These are phyloP conservation scores for Musa beccarii DNA, from an alignment of 176 grass and related monocot genomes.

Conservation along the genomic window DNA sequence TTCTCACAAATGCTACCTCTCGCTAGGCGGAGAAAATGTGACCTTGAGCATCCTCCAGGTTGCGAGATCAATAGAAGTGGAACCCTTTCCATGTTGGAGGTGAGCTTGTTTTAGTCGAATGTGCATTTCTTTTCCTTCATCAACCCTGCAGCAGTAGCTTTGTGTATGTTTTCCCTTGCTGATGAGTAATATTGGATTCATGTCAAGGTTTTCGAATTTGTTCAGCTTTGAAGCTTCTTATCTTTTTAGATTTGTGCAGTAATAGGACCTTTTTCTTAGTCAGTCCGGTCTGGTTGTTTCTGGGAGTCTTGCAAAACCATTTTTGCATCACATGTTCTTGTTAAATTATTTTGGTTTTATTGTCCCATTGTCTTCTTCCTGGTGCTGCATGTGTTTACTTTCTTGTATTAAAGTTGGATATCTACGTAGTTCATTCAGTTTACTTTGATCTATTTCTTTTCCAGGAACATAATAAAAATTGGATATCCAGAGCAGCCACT, in stretches of 20 bases:
- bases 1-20: conserved; percentile 9
- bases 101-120: conserved; percentile 21
- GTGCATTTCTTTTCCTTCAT: conserved; percentile 5
- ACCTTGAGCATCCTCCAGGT: conserved; percentile 94
- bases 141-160: background rate
- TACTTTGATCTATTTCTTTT: background rate
- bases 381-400: too few relatives aligned
- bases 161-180: background rate
- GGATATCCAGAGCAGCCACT: conserved; percentile 89
- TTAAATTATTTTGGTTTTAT: too few relatives aligned
- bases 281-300: too few relatives aligned
- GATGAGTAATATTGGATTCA: background rate
- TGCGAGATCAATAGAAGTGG: conserved; percentile 97
- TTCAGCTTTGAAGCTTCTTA: too few relatives aligned
- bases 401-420: too few relatives aligned
- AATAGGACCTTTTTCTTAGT: too few relatives aligned
- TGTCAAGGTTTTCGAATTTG: background rate
- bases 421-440: too few relatives aligned
- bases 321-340: too few relatives aligned
- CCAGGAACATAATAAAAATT: conserved; percentile 31
- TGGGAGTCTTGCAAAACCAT: too few relatives aligned
- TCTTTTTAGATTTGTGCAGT: too few relatives aligned
- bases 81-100: conserved; percentile 95
- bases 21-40: conserved; percentile 72
- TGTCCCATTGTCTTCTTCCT: too few relatives aligned